These are phyloP conservation scores for Citrus unshiu DNA, from an alignment of 345 rosid genomes.

Conservation along the genomic window DNA sequence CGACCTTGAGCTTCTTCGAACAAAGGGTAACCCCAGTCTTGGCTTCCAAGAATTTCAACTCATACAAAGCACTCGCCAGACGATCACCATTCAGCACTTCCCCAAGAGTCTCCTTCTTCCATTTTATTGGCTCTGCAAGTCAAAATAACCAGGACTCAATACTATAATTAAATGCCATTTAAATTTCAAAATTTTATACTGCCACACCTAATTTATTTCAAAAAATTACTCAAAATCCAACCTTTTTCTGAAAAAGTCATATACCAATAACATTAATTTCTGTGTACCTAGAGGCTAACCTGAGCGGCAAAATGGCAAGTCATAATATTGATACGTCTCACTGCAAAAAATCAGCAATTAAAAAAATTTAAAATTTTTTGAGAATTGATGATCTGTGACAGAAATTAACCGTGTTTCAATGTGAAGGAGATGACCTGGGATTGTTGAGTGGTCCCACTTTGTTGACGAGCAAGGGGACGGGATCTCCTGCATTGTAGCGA, in stretches of 20 bases:
- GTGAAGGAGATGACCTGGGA: conserved; percentile 48
- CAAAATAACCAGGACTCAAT: conserved; percentile 5
- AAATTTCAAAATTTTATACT: not conserved
- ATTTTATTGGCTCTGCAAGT: conserved; percentile 50
- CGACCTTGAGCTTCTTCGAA: conserved; percentile 39
- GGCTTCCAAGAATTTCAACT: conserved; percentile 52
- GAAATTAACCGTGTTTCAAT: not conserved
- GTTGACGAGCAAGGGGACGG: conserved; percentile 71
- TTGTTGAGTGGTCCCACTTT: conserved; percentile 74
- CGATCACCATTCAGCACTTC: conserved; percentile 87
- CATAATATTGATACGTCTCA: conserved; percentile 77
- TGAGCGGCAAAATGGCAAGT: conserved; percentile 77
- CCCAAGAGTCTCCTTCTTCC: conserved; percentile 61
- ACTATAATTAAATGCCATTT: not conserved
- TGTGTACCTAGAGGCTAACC: conserved; percentile 50
- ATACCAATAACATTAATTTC: not conserved
- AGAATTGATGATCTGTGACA: not conserved
- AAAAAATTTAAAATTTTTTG: not conserved
- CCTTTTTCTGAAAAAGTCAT: not conserved
- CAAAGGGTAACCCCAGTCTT: conserved; percentile 40
- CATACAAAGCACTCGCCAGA: conserved; percentile 46
- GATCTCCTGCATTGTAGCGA: conserved; percentile 63
- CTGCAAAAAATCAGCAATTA: conserved; percentile 40
- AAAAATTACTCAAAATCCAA: not conserved
- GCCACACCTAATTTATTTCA: not conserved